Evolutionary conservation across 2,329 filamentous ascomycete species (phyloP), one percentile per base, ranked within the genome.

Genomic region (Myriosclerotinia scirpicola): DNA sequence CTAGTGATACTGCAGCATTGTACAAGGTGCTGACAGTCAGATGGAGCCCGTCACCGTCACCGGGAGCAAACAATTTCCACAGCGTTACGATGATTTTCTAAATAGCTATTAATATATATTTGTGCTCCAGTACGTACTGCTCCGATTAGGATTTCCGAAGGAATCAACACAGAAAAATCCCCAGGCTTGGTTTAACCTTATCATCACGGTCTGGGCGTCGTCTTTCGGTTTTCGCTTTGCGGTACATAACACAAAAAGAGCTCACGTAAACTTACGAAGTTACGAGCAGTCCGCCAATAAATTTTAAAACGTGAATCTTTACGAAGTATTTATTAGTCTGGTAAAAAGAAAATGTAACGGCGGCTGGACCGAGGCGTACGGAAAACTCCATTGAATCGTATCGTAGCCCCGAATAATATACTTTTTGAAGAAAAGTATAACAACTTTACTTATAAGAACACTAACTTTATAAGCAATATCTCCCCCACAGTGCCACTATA

Each of bases 21-120:
- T 2, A 30, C 14, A 42, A 30, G 30, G 22, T 20, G 17, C 44
- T 5, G 15, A 56, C 38, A 44, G 22, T 44, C 55, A 46, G 26
- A 6, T 34, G 26, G 5, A 59, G 30, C 12, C 17, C 14, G 34
- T n/a, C 9, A 48, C 17, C 14, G 34, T n/a, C 9, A 48, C 50
- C 1, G 50, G 6, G 11, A 54, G 20, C 40, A 46, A 46, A 54
- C 20, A 36, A 64, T 64, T 46, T 64, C 38, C 50, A 54, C 52
- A 48, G 20, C 26, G 52, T 55, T 36, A 54, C 36, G 14, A 46
- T 30, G 22, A 4, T 44, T 44, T 14, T 5, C 42, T 17, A 17
- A 30, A 34, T 22, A 22, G 20, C 26, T 36, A 60, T n/a, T 12
- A 36, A 22, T 20, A 38, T 44, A 6, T 15, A 20, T 5, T 34